Percentiles rank a stretch among this genome's conserved stretches.
Conservation (phyloP, 2,329 filamentous ascomycete genomes). For the Dactylonectria macrodidyma region DNA sequence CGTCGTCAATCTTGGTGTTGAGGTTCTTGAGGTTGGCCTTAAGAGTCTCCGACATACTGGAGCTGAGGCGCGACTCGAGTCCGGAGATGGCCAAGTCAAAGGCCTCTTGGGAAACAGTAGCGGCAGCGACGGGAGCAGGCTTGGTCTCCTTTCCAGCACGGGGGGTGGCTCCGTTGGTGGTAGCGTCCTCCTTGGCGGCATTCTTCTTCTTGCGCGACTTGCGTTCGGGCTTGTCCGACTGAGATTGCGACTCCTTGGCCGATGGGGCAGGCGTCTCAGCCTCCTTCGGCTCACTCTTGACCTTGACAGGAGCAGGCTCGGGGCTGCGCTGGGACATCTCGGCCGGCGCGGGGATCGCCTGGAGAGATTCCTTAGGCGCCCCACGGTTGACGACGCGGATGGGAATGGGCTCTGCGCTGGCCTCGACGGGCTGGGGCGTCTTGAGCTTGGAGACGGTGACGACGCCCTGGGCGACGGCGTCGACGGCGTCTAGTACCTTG, state of each 20-base stretch:
- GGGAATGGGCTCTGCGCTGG: conserved; percentile 54
- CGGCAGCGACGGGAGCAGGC: conserved; percentile 39
- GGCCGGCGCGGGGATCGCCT: conserved; percentile 44
- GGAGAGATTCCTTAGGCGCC: conserved; percentile 55
- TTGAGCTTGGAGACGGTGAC: conserved; percentile 83
- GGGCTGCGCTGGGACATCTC: conserved; percentile 50
- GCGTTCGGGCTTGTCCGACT: conserved; percentile 73
- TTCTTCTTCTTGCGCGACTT: conserved; percentile 78
- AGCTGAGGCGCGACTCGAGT: conserved; percentile 67
- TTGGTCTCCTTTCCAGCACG: conserved; percentile 55
- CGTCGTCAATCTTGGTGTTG: conserved; percentile 75
- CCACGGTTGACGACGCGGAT: conserved; percentile 54
- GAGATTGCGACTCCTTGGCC: conserved; percentile 50
- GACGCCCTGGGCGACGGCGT: conserved; percentile 81
- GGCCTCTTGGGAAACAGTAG: conserved; percentile 60
- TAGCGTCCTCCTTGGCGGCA: conserved; percentile 61
- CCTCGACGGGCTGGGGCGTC: conserved; percentile 62
- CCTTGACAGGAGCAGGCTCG: conserved; percentile 55
- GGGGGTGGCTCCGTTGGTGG: conserved; percentile 58
- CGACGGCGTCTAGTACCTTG: conserved; percentile 84
- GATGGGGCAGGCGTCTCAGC: conserved; percentile 60
- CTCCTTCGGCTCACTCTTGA: conserved; percentile 64
- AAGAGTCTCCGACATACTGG: conserved; percentile 65
- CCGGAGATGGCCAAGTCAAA: conserved; percentile 68
- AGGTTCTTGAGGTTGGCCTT: conserved; percentile 73